phyloP scores from a whole-genome alignment of 192 early-diverging fungal species.

The Rhizophagus sp. region DNA sequence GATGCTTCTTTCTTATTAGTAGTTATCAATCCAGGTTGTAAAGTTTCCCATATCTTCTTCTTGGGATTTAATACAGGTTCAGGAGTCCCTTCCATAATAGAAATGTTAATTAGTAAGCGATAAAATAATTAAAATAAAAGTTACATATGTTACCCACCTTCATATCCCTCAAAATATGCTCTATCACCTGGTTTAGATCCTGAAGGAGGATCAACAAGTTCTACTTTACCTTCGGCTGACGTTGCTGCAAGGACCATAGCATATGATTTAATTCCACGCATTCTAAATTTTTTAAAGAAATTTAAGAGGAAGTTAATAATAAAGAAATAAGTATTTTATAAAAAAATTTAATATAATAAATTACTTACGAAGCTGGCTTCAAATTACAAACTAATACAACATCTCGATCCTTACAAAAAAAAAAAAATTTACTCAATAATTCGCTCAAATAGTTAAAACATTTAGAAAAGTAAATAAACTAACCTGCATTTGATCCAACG shows the following conservation, averaged over 20 bases:
- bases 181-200: constrained; percentile 86
- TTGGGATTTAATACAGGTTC: constrained; percentile 95
- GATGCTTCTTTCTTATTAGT: constrained; percentile 66
- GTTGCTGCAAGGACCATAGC: constrained; percentile 97
- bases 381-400: constrained; percentile 86
- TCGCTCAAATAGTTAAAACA: constrained; percentile 76
- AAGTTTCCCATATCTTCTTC: constrained; percentile 97
- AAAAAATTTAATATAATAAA: neutral
- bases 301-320: neutral
- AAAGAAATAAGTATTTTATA: neutral
- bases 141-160: constrained; percentile 50
- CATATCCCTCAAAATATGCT: constrained; percentile 88
- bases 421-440: constrained; percentile 13
- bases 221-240: constrained; percentile 82
- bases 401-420: constrained; percentile 46
- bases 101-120: constrained; percentile 10
- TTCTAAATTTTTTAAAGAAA: constrained; percentile 32
- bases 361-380: constrained; percentile 74
- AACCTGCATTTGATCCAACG: constrained; percentile 84
- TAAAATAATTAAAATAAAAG: constrained; percentile 10
- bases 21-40: constrained; percentile 86
- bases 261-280: constrained; percentile 94
- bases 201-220: constrained; percentile 87
- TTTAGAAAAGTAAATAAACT: constrained; percentile 59
- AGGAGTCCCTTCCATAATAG: constrained; percentile 56